phyloP scores from a whole-genome alignment of 352 stramenopile species.

The Globisporangium cederbergense region DNA sequence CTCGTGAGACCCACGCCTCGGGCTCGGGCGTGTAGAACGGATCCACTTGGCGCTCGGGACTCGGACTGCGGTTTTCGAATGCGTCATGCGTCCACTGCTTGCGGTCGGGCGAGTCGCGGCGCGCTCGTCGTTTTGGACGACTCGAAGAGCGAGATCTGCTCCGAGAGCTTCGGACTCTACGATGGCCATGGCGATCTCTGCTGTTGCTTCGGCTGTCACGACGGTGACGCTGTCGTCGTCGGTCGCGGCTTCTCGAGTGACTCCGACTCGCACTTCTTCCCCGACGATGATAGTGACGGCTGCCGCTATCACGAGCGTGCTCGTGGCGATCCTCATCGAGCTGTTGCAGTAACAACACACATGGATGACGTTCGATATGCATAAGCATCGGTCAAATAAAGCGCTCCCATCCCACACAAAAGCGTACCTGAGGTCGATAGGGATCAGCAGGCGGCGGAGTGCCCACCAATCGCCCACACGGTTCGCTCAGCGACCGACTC shows the following conservation, averaged over 20 bases:
- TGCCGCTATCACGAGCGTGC: neutral
- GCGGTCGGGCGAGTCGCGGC: slow-evolving; percentile 26
- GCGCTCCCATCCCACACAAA: no score
- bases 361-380: neutral
- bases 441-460: slow-evolving; percentile 60
- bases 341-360: slow-evolving; percentile 19
- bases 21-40: slow-evolving; percentile 68
- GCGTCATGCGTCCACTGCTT: slow-evolving; percentile 69
- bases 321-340: slow-evolving; percentile 38
- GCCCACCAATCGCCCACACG: slow-evolving; percentile 19
- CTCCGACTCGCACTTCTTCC: slow-evolving; percentile 20
- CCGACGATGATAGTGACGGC: neutral
- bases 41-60: slow-evolving; percentile 51
- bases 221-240: slow-evolving; percentile 15
- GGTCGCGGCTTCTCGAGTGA: slow-evolving; percentile 18
- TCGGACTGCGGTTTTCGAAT: slow-evolving; percentile 74
- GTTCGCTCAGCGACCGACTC: slow-evolving; percentile 14
- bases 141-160: slow-evolving; percentile 6
- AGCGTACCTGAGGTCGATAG: slow-evolving; percentile 51
- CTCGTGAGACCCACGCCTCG: slow-evolving; percentile 69
- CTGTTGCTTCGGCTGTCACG: slow-evolving; percentile 18
- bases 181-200: slow-evolving; percentile 7
- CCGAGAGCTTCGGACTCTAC: neutral
- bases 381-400: neutral
- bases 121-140: slow-evolving; percentile 16